Evolutionary conservation across 352 stramenopile species (phyloP).

Genomic region (Globisporangium cylindrosporum): DNA sequence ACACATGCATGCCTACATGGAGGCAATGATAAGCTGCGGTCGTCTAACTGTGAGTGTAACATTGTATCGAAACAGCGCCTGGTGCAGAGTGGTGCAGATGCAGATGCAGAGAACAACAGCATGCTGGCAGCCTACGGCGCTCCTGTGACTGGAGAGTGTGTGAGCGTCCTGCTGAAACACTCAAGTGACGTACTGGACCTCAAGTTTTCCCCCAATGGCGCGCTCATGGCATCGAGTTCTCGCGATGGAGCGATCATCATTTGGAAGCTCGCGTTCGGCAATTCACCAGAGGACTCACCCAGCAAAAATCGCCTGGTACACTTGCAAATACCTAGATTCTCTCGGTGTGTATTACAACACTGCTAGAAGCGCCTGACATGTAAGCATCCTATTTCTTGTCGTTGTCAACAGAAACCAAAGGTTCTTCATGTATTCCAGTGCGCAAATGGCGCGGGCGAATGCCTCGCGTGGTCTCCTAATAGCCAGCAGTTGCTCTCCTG

Average conservation of each 20-base stretch:
- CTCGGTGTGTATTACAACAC: not conserved
- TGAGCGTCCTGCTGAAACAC: slow-evolving; percentile 43
- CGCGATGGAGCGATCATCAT: slow-evolving; percentile 78
- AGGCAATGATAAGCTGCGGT: not conserved
- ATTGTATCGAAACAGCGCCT: slow-evolving; percentile 28
- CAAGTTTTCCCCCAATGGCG: slow-evolving; percentile 76
- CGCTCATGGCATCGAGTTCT: slow-evolving; percentile 72
- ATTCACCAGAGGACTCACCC: not conserved
- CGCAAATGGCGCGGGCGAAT: slow-evolving; percentile 45
- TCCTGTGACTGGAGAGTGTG: slow-evolving; percentile 32
- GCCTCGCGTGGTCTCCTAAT: slow-evolving; percentile 66
- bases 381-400: not conserved
- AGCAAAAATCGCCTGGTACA: not conserved
- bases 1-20: not conserved
- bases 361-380: not conserved
- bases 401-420: slow-evolving; percentile 22
- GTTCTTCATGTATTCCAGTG: slow-evolving; percentile 41
- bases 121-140: slow-evolving; percentile 12
- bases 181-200: slow-evolving; percentile 64
- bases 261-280: slow-evolving; percentile 43
- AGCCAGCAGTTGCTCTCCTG: slow-evolving; percentile 52
- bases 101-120: slow-evolving; percentile 18
- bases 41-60: not conserved
- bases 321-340: not conserved
- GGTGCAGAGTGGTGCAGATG: slow-evolving; percentile 27